These are phyloP conservation scores for Alnus glutinosa DNA, from an alignment of 306 rosid genomes.

Conservation along the genomic window DNA sequence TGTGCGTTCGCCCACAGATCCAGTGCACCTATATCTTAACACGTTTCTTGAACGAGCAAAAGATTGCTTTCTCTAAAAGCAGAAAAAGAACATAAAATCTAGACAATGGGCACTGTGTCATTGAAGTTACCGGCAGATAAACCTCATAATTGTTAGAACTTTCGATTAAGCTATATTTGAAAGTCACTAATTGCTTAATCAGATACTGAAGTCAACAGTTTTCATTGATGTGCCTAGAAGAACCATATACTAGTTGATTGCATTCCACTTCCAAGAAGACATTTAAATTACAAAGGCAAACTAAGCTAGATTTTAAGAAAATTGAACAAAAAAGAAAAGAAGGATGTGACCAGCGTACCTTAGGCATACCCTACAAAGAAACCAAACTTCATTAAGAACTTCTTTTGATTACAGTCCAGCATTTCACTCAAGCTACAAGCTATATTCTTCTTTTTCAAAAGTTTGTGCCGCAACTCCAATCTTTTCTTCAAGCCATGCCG, in stretches of 20 bases:
- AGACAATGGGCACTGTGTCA: neutral
- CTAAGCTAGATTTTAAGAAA: conserved; percentile 25
- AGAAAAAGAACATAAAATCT: neutral
- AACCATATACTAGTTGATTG: conserved; percentile 1
- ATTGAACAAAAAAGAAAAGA: neutral
- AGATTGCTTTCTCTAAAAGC: neutral
- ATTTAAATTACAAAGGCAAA: conserved; percentile 13
- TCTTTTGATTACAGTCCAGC: conserved; percentile 83
- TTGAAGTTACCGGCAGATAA: neutral
- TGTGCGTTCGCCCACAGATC: too few species aligned
- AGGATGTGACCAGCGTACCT: conserved; percentile 36
- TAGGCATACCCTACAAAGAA: conserved; percentile 48
- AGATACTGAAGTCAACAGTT: neutral
- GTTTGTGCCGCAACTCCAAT: conserved; percentile 64
- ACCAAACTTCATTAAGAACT: conserved; percentile 68
- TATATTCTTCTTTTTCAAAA: conserved; percentile 48
- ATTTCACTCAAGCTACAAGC: conserved; percentile 80
- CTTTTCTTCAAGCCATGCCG: conserved; percentile 80
- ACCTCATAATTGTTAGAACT: neutral
- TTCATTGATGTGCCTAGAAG: neutral
- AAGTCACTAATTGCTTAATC: neutral
- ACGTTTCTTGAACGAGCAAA: neutral
- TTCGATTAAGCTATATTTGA: neutral
- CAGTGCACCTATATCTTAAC: neutral
- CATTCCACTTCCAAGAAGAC: neutral